Evolutionary conservation across 352 stramenopile species (phyloP), one percentile per base, ranked within the genome.

Genomic region (Globisporangium abappressorium): DNA sequence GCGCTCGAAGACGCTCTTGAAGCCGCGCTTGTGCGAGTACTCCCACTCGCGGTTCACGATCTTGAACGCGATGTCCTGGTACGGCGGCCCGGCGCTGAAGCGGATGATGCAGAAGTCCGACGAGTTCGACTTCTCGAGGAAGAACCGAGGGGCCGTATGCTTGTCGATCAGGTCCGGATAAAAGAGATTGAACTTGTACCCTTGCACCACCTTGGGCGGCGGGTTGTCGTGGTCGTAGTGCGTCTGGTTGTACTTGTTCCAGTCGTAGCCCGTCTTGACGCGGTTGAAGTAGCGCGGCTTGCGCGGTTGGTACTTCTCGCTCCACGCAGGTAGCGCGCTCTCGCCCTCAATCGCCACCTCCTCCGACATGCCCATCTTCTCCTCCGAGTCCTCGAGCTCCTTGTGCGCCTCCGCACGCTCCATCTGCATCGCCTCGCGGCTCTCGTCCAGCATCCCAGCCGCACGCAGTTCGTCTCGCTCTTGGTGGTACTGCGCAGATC

Each of bases 201-300:
- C 98, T 76, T 99, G 97, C 24, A 99, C 97, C 58, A 98, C 97
- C 84, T 99, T 99, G n/a, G 98, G 98, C 46, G 98, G 98, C 67
- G 98, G 98, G 73, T 99, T 99, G 76, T 99, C 98, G 70, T 96
- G 87, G 85, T 99, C 98, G 79, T 99, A 99, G 80, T 99, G 97
- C 57, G 97, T 99, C 77, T 99, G 97, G 82, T 99, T 99, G 91
- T 99, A 99, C 82, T 99, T 98, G 89, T 99, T 99, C 97, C 98
- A 99, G 79, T 99, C 97, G 77, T 98, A 99, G 36, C 98, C 98
- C 2, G 97, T 99, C 84, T 98, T 98, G 73, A 99, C 97, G 43
- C 97, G 95, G 84, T 99, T 99, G 69, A 99, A 99, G 81, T 99
- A 99, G 3, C 97, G 88, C 7, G 98, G 98, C 76, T 99, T 99